Evolutionary conservation across 768 basidiomycete species (phyloP), one percentile per base, ranked within the genome.

Genomic region (Tubosaeta sp.): DNA sequence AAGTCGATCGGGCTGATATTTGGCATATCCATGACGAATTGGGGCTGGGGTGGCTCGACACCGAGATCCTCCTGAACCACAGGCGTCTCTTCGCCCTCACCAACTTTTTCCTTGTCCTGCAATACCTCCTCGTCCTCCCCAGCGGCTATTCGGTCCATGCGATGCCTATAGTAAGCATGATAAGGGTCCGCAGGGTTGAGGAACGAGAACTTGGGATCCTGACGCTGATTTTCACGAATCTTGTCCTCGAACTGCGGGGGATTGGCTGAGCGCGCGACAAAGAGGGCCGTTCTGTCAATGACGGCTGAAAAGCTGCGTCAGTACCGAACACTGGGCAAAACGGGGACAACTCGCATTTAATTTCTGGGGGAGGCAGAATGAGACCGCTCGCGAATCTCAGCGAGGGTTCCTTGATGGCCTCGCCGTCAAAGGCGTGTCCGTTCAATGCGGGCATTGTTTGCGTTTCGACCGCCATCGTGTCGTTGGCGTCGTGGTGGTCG

Each of bases 201-300:
- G 77, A 99, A 99, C 51, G 95, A 93, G 78, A 98, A 99, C 73
- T 96, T 95, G 51, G 94, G 92, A 76, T 98, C 95, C 58, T 84
- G 81, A 72, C 93, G 90, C 71, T 94, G 94, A 62, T 90, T 88
- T 73, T 97, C 94, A 61, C 94, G 84, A 69, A 99, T 93, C 73
- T 95, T 94, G 67, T 94, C 91, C 73, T 98, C 95, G 64, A 99
- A 94, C 60, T 87, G 83, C 10, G 84, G 82, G 7, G 94, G 93
- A 62, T 96, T 90, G 24, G 87, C 88, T n/a, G 94, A 95, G 57
- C 90, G 87, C 31, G 94, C 91, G 54, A 98, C 89, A 53, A 88
- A 92, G 12, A 79, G 70, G 4, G 96, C 94, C 13, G 96, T 99
- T 63, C 92, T 83, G 76, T 98, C 96, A 57, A 98, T 94, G 55